Conservation (phyloP, 306 rosid genomes). For the Crotalaria pallida region DNA sequence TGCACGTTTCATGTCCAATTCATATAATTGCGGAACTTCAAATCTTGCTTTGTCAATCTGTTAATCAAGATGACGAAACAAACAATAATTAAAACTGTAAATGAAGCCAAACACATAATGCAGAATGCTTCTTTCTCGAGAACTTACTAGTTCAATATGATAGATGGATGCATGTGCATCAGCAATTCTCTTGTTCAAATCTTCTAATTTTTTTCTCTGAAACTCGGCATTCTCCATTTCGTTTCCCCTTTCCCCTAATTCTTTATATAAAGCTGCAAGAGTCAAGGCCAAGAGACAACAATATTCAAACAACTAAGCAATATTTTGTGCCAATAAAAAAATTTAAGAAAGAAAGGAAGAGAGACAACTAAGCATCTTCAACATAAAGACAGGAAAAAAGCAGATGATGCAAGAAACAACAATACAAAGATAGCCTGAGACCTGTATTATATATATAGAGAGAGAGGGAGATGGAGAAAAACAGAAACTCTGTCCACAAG, state of each 20-base stretch:
- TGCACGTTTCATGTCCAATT: constrained; percentile 51
- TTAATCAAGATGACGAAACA: constrained; percentile 17
- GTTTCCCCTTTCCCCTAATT: constrained; percentile 83
- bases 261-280: constrained; percentile 72
- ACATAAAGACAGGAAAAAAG: not conserved
- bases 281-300: constrained; percentile 7
- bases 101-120: not conserved
- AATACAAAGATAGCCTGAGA: not conserved
- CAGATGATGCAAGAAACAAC: not conserved
- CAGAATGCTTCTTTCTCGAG: constrained; percentile 7
- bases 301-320: not conserved
- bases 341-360: constrained; percentile 7
- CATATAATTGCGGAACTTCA: constrained; percentile 46
- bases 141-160: constrained; percentile 82
- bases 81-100: not conserved
- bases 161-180: constrained; percentile 78
- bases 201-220: constrained; percentile 60
- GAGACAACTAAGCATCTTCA: not conserved
- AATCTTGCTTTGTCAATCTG: constrained; percentile 67
- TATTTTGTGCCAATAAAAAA: not conserved
- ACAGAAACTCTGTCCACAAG: not conserved
- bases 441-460: not conserved
- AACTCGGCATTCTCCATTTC: constrained; percentile 87
- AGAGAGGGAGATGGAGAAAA: too few relatives aligned
- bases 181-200: constrained; percentile 65